Base-by-base conservation (phyloP, 2,329 filamentous ascomycete genomes). In the Penicillium sp. region DNA sequence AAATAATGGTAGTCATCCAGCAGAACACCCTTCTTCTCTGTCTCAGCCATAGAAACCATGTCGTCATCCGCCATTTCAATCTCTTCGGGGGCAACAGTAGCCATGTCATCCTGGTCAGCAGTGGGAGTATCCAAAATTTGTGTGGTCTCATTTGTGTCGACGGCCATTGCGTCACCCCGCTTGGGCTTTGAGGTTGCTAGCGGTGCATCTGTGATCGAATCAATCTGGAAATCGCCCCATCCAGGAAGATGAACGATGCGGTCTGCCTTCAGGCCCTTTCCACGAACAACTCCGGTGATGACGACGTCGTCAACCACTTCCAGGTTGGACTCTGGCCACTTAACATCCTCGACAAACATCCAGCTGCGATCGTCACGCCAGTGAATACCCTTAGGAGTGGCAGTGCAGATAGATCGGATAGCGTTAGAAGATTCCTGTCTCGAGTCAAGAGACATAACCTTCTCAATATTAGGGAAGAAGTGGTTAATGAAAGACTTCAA, bases 1-100 rank as follows among this genome's bases (percentile, higher is more conserved):
- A 97, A 99, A 74, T 99, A 99, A 71, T 97, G 93, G 72, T 99
- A 93, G 63, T 97, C 93, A 64, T 99, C 94, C 10, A 99, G 81
- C 38, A 99, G 78, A 1, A 99, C 94, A 61, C 93, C 94, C 75
- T 93, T 96, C 69, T 87, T 87, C 41, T 82, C 79, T 2, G 79
- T 77, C 22, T 80, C 77, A 4, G 79, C 80, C 66, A 82, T 63
- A 58, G 79, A 70, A 65, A 80, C 55, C 77, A 77, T 69, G 22
- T 84, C 83, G 22, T 85, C 82, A 58, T 90, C 88, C 25, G 84
- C 80, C 90, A 96, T 94, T 56, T 84, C 79, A 3, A 87, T 83
- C 67, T 93, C 91, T 70, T 97, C 93, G 0, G 92, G 93, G 0
- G 94, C 93, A 53, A 97, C 81, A 49, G 90, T 87, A 31, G 85